These are phyloP conservation scores for Erythrobasidium yunnanense DNA, from an alignment of 768 basidiomycete genomes.

Conservation along the genomic window DNA sequence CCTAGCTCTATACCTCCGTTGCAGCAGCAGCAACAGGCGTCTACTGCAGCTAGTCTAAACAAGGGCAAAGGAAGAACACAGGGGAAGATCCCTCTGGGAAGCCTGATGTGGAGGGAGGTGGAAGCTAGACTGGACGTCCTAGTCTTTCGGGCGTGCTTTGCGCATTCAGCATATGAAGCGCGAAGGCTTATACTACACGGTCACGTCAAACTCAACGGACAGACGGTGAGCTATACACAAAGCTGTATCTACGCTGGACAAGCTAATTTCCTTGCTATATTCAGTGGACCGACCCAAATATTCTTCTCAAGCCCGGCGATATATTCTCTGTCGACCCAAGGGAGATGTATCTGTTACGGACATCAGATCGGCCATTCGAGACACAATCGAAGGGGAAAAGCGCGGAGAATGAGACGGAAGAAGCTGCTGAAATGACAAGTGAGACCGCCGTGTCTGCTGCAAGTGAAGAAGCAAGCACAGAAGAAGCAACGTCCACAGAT, in stretches of 20 bases:
- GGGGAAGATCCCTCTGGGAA: slow-evolving; percentile 68
- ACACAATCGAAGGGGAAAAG: slow-evolving; percentile 27
- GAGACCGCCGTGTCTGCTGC: slow-evolving; percentile 31
- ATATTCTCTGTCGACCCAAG: slow-evolving; percentile 72
- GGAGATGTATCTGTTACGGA: slow-evolving; percentile 26
- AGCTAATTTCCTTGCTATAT: not conserved
- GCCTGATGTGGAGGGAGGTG: slow-evolving; percentile 89
- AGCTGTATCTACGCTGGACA: too few relatives aligned
- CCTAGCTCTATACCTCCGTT: slow-evolving; percentile 63
- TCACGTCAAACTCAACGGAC: slow-evolving; percentile 76
- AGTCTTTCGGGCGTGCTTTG: slow-evolving; percentile 78
- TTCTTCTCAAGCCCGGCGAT: slow-evolving; percentile 82
- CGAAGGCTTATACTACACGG: slow-evolving; percentile 75
- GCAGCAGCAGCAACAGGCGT: slow-evolving; percentile 42
- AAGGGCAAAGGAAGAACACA: slow-evolving; percentile 31
- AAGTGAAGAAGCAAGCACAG: slow-evolving; percentile 24
- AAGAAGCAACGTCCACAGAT: not conserved
- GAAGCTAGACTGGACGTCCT: slow-evolving; percentile 88
- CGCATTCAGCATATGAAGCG: slow-evolving; percentile 79
- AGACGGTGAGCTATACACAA: slow-evolving; percentile 55
- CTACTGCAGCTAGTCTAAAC: slow-evolving; percentile 52
- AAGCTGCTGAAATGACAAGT: slow-evolving; percentile 12
- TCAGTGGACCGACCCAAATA: slow-evolving; percentile 76
- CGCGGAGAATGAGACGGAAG: slow-evolving; percentile 16
- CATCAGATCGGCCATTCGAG: slow-evolving; percentile 36